Percentiles rank a stretch among this genome's conserved stretches.
Conservation (phyloP, 345 rosid species). For the Arabidopsis thaliana region TAIR10.1 NC_003074.8:5150501-5151000, state of each 20-base stretch:
- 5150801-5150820: constrained; percentile 18
- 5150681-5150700: constrained; percentile 7
- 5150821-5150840: neutral
- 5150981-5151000: neutral
- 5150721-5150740: constrained; percentile 5
- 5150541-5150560: constrained; percentile 8
- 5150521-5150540: constrained; percentile 15
- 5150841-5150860: neutral
- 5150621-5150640: neutral
- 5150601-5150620: neutral
- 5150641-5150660: constrained; percentile 14
- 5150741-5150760: constrained; percentile 12
- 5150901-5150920: neutral
- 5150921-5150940: neutral
- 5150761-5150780: neutral
- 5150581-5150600: constrained; percentile 19
- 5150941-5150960: neutral
- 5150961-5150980: constrained; percentile 11
- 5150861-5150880: neutral
- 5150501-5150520: constrained; percentile 10
- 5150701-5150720: constrained; percentile 16
- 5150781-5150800: neutral
- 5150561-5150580: constrained; percentile 8
- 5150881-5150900: neutral
- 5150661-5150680: neutral